Evolutionary conservation across 2,329 filamentous ascomycete genomes (phyloP), one percentile per base, ranked within the genome.

Genomic region (Penicillium corylophilum): DNA sequence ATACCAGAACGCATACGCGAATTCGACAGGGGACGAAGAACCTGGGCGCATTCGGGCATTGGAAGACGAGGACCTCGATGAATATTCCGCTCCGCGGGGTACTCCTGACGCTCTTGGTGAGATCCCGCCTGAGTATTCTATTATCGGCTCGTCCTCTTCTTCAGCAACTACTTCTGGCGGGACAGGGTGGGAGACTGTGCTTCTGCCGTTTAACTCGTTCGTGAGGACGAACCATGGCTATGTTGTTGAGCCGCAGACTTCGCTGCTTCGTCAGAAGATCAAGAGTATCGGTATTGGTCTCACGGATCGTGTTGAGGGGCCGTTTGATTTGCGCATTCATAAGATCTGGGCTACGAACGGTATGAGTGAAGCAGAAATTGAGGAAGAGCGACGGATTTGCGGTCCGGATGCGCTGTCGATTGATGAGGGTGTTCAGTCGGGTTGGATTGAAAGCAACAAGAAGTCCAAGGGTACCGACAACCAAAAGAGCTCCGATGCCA

Each of bases 171-270:
- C 87, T 8, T 87, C 86, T 65, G 82, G 83, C 8, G 86, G 89
- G 0, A 91, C 91, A 1, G 82, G 92, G 64, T 99, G 94, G 94
- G 93, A 99, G 79, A 96, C 94, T 1, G 82, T 96, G n/a, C 73
- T 95, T 42, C 87, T 99, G 57, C 88, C 88, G 56, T 94, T 92
- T 82, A 87, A 86, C 62, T 90, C 95, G 59, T 97, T 99, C 73
- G 93, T 99, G 53, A 82, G 94, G 57, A 99, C 94, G 13, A 97
- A 96, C 68, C 84, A 95, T 66, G 94, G 94, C 6, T 85, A 89
- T 64, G 90, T 95, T 1, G 86, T 96, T 5, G 92, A 97, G 75
- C 94, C 94, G 28, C 93, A 97, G 77, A 86, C 87, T 12, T 91
- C 95, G 70, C 86, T 99, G 73, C 74, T 96, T 69, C 84, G 88